Conservation (phyloP, 371 early-diverging fungal genomes). For the Rhizopus sp. region DNA sequence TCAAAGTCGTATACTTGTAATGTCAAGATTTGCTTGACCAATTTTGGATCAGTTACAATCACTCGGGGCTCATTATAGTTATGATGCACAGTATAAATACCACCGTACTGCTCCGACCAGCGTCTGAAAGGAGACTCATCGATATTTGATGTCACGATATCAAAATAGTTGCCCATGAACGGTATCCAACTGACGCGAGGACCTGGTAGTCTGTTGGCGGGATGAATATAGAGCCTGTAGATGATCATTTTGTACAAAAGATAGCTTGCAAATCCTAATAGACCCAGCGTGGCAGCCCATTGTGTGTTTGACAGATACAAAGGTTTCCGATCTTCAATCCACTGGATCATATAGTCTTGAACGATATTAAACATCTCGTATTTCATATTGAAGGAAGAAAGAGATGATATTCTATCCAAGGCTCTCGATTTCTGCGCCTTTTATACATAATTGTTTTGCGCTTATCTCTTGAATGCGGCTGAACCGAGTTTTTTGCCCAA, state of each 20-base stretch:
- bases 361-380: neutral
- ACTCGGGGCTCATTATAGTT: slow-evolving; percentile 47
- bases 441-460: no score
- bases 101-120: slow-evolving; percentile 57
- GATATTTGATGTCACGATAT: slow-evolving; percentile 49
- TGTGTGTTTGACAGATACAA: neutral
- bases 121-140: slow-evolving; percentile 40
- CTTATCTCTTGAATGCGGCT: no score
- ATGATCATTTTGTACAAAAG: slow-evolving; percentile 24
- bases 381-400: neutral
- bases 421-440: no score
- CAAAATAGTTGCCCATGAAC: slow-evolving; percentile 47
- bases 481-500: no score
- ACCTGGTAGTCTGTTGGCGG: slow-evolving; percentile 52
- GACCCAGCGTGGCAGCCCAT: slow-evolving; percentile 1
- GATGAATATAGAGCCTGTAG: slow-evolving; percentile 47
- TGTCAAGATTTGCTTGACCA: slow-evolving; percentile 50
- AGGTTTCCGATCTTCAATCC: neutral
- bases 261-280: slow-evolving; percentile 7
- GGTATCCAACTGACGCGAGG: slow-evolving; percentile 51
- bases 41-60: slow-evolving; percentile 49
- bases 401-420: no score
- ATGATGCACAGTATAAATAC: slow-evolving; percentile 46
- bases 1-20: slow-evolving; percentile 50
- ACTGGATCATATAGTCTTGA: neutral